Evolutionary conservation across 1,139 yeast species (phyloP).

Genomic region (Saccharomyces pastorianus): DNA sequence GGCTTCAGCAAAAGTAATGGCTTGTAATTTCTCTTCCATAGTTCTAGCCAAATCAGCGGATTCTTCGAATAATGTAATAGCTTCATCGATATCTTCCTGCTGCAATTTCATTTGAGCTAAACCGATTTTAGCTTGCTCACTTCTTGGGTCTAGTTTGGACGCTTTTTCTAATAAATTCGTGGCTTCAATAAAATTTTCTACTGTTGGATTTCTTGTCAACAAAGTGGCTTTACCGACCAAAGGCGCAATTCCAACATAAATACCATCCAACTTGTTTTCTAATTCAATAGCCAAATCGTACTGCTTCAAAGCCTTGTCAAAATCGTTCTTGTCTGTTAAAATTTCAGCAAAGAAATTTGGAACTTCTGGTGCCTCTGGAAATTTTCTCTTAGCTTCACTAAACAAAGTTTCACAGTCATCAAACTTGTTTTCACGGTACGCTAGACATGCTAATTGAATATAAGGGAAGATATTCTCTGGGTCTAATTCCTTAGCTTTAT

Average conservation of each 20-base stretch:
- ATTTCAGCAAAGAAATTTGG: conserved; percentile 96
- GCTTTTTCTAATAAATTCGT: conserved; percentile 67
- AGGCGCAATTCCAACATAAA: conserved; percentile 81
- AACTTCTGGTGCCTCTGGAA: conserved; percentile 85
- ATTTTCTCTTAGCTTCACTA: conserved; percentile 61
- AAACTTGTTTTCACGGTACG: conserved; percentile 70
- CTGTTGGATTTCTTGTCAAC: conserved; percentile 51
- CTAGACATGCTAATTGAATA: conserved; percentile 88
- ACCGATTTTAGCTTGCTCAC: conserved; percentile 82
- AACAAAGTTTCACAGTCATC: conserved; percentile 59
- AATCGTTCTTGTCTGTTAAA: conserved; percentile 71
- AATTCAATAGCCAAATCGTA: conserved; percentile 81
- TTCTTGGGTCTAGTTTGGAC: conserved; percentile 71
- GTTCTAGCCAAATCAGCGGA: conserved; percentile 78
- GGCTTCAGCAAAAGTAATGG: conserved; percentile 88
- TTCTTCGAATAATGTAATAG: conserved; percentile 72
- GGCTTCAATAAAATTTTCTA: conserved; percentile 50
- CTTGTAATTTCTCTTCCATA: conserved; percentile 80
- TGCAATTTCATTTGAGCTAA: conserved; percentile 88
- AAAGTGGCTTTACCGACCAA: conserved; percentile 82
- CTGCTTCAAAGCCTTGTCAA: conserved; percentile 66
- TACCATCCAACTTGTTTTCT: conserved; percentile 42
- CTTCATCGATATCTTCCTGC: conserved; percentile 73
- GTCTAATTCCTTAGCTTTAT: conserved; percentile 66
- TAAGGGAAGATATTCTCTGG: conserved; percentile 74